These are phyloP conservation scores for Cordyceps fumosorosea DNA, from an alignment of 2,329 filamentous ascomycete genomes.

Conservation along the genomic window DNA sequence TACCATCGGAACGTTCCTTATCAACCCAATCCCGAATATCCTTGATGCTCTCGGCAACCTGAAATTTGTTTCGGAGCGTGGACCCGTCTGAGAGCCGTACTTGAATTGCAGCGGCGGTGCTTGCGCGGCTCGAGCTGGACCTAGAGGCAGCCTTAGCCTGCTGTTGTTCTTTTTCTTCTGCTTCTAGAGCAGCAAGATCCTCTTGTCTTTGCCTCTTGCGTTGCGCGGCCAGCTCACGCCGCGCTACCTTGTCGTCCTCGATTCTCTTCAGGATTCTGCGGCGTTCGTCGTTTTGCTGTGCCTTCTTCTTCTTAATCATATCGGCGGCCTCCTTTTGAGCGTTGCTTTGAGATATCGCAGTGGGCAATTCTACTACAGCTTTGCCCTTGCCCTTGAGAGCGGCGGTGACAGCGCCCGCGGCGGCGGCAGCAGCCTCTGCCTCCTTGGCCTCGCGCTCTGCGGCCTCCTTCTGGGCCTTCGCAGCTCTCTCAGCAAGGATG, in stretches of 20 bases:
- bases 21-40: conserved; percentile 77
- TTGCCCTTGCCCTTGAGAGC: conserved; percentile 41
- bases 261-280: conserved; percentile 68
- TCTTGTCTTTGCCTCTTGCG: conserved; percentile 36
- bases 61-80: conserved; percentile 67
- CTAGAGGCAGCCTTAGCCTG: conserved; percentile 24
- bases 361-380: conserved; percentile 35
- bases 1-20: conserved; percentile 47
- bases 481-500: conserved; percentile 45
- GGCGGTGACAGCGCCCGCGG: conserved; percentile 17
- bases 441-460: conserved; percentile 43
- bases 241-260: conserved; percentile 66
- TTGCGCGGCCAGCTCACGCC: conserved; percentile 49
- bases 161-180: conserved; percentile 24
- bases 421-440: conserved; percentile 29
- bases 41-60: conserved; percentile 53
- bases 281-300: conserved; percentile 61
- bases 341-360: conserved; percentile 21
- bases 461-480: conserved; percentile 36
- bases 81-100: conserved; percentile 80
- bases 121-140: conserved; percentile 20
- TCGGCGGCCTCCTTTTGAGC: conserved; percentile 42
- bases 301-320: conserved; percentile 55
- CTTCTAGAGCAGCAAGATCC: conserved; percentile 23
- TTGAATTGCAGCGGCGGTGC: conserved; percentile 52